phyloP scores from a whole-genome alignment of 108 stramenopile genomes.

The Epithemia pelagica region DNA sequence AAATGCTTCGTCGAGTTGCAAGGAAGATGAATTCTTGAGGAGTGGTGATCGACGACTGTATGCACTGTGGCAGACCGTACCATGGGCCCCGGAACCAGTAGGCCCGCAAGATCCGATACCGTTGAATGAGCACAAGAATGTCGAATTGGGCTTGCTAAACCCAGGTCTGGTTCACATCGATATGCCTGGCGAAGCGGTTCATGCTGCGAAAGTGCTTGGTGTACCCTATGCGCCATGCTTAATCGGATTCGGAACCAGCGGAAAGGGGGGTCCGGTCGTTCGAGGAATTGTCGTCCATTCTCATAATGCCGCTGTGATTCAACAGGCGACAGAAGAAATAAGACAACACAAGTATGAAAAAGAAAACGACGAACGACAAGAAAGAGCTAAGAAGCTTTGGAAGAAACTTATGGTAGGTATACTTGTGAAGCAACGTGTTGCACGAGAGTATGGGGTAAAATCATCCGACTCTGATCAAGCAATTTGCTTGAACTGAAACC shows the following conservation, averaged over 20 bases:
- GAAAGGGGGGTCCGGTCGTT: slow-evolving; percentile 68
- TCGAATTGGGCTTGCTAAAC: slow-evolving; percentile 74
- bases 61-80: slow-evolving; percentile 77
- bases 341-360: slow-evolving; percentile 43
- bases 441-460: slow-evolving; percentile 64
- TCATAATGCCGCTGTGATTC: slow-evolving; percentile 63
- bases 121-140: slow-evolving; percentile 67
- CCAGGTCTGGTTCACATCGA: slow-evolving; percentile 81
- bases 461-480: too few species aligned
- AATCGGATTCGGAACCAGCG: slow-evolving; percentile 73
- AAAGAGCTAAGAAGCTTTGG: slow-evolving; percentile 49
- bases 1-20: slow-evolving; percentile 15
- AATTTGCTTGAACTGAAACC: too few species aligned
- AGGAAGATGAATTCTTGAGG: slow-evolving; percentile 15
- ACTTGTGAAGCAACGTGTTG: slow-evolving; percentile 63
- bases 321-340: slow-evolving; percentile 67
- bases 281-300: slow-evolving; percentile 77
- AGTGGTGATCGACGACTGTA: slow-evolving; percentile 48
- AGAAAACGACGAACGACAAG: slow-evolving; percentile 39
- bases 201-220: slow-evolving; percentile 57
- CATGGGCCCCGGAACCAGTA: slow-evolving; percentile 54
- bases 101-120: slow-evolving; percentile 70
- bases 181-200: slow-evolving; percentile 34
- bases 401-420: slow-evolving; percentile 66
- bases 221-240: slow-evolving; percentile 85